A percentile compares a stretch with the other conserved stretches of the same genome.
These are phyloP conservation scores for Ustanciosporium gigantosporum DNA, from an alignment of 1,284 basidiomycete genomes.

Conservation along the genomic window DNA sequence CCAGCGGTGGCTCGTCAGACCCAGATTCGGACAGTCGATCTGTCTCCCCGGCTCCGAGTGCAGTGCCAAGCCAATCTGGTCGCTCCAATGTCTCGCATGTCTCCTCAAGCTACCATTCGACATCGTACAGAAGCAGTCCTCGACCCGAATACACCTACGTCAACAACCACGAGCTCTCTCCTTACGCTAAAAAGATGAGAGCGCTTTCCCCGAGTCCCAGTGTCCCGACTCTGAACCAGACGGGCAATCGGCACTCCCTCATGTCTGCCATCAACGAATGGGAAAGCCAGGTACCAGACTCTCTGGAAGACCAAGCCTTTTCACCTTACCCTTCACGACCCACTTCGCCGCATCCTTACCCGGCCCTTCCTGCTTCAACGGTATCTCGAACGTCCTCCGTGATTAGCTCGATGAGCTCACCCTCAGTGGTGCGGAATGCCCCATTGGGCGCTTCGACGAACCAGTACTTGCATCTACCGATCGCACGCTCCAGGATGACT, in stretches of 20 bases:
- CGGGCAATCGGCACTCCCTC: constrained; percentile 29
- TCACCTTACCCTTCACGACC: constrained; percentile 30
- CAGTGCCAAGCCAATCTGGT: constrained; percentile 34
- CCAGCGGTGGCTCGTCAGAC: constrained; percentile 16
- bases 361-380: constrained; percentile 38
- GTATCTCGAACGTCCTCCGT: constrained; percentile 36
- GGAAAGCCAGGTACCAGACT: constrained; percentile 42
- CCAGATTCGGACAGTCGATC: constrained; percentile 29
- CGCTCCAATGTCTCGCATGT: constrained; percentile 41
- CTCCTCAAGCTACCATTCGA: constrained; percentile 40
- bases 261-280: constrained; percentile 57
- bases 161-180: constrained; percentile 41
- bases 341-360: constrained; percentile 22
- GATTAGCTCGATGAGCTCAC: constrained; percentile 38
- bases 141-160: constrained; percentile 32
- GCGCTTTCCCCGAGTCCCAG: constrained; percentile 36
- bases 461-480: constrained; percentile 42
- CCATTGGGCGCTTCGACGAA: constrained; percentile 55
- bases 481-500: constrained; percentile 34
- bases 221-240: constrained; percentile 15
- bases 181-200: constrained; percentile 42
- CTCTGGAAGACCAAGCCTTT: not conserved
- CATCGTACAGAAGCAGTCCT: constrained; percentile 26
- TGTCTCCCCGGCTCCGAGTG: constrained; percentile 33
- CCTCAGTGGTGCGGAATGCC: constrained; percentile 46